A percentile compares a stretch with the other conserved stretches of the same genome.
Conservation (phyloP, 805 yeast species). For the Hemisphaericaspora nanyangensis region DNA sequence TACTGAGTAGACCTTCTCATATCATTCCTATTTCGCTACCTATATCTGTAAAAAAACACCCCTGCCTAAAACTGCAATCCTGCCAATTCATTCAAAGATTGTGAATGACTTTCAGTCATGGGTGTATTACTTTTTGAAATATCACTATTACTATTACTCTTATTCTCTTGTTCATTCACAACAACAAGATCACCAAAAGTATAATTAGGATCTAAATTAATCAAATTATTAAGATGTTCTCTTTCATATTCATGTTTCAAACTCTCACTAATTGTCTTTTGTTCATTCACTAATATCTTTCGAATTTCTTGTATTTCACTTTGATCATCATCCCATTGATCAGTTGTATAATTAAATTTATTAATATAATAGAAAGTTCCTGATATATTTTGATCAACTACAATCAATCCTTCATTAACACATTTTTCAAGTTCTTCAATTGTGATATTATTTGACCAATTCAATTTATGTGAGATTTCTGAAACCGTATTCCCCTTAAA, state of each 20-base stretch:
- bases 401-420: slow-evolving; percentile 52
- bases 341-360: slow-evolving; percentile 13
- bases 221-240: slow-evolving; percentile 9
- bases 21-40: too few species aligned
- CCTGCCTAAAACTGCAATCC: slow-evolving; percentile 12
- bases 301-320: slow-evolving; percentile 9
- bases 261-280: slow-evolving; percentile 13
- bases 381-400: slow-evolving; percentile 64
- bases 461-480: slow-evolving; percentile 46
- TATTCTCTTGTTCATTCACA: background rate
- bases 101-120: background rate
- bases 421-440: slow-evolving; percentile 60
- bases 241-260: slow-evolving; percentile 10
- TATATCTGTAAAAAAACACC: too few species aligned
- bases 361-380: slow-evolving; percentile 66
- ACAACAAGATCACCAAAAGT: slow-evolving; percentile 5
- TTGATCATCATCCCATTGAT: slow-evolving; percentile 11
- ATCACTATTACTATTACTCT: background rate
- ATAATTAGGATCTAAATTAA: slow-evolving; percentile 12
- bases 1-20: too few species aligned
- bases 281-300: slow-evolving; percentile 15
- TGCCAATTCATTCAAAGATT: slow-evolving; percentile 5
- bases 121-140: background rate
- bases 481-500: slow-evolving; percentile 34
- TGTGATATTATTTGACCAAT: slow-evolving; percentile 66